These are phyloP conservation scores for Mariannaea sp. DNA, from an alignment of 2,329 filamentous ascomycete genomes.

Conservation along the genomic window DNA sequence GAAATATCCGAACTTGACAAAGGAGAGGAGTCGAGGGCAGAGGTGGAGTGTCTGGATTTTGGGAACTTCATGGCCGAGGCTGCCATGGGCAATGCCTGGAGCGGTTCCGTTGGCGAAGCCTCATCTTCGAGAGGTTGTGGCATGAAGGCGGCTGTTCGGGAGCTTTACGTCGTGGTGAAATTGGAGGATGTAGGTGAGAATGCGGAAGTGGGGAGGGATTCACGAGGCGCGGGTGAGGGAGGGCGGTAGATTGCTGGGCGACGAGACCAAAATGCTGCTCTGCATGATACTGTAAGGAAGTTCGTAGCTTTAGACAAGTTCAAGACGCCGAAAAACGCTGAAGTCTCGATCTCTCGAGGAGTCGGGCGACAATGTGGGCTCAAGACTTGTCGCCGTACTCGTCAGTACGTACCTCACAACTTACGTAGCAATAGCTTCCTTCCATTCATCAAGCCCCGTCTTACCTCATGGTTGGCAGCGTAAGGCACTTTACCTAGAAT, in stretches of 20 bases:
- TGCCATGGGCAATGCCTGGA: slow-evolving; percentile 71
- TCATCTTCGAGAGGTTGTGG: slow-evolving; percentile 68
- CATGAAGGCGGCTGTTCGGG: slow-evolving; percentile 58
- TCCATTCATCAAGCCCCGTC: slow-evolving; percentile 6
- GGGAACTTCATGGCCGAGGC: slow-evolving; percentile 63
- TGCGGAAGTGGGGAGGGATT: slow-evolving; percentile 25
- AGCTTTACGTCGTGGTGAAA: slow-evolving; percentile 20
- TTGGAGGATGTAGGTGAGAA: slow-evolving; percentile 16
- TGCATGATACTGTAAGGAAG: slow-evolving; percentile 38
- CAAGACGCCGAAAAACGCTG: slow-evolving; percentile 12
- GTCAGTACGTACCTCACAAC: slow-evolving; percentile 35
- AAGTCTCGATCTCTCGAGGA: slow-evolving; percentile 19
- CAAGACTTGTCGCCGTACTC: slow-evolving; percentile 21
- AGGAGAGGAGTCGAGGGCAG: slow-evolving; percentile 53
- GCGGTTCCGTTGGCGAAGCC: slow-evolving; percentile 63
- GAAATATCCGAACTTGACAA: slow-evolving; percentile 58
- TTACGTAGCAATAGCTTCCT: slow-evolving; percentile 1
- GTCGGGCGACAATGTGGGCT: slow-evolving; percentile 35
- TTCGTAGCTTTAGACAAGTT: slow-evolving; percentile 7
- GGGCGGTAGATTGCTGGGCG: slow-evolving; percentile 28
- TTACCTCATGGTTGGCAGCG: slow-evolving; percentile 25
- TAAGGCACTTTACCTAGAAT: slow-evolving; percentile 1
- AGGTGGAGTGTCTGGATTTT: slow-evolving; percentile 64
- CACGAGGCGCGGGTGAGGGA: slow-evolving; percentile 34
- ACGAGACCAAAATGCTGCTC: slow-evolving; percentile 30